Conservation (phyloP, 2,329 filamentous ascomycete genomes). For the Pseudogymnoascus sp. region DNA sequence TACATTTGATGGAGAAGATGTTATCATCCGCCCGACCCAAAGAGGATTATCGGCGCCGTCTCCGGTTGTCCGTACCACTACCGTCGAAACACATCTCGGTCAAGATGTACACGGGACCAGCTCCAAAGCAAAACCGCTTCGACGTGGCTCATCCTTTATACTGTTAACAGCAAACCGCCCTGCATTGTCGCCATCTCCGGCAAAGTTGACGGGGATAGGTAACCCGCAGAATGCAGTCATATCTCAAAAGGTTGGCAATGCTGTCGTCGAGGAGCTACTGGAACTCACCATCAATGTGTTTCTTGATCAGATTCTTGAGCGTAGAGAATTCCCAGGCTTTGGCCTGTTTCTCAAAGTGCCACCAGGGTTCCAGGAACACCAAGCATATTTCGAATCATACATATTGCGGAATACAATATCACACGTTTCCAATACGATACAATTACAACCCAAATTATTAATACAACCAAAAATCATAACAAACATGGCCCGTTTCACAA, state of each 20-base stretch:
- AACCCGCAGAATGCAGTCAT: slow-evolving; percentile 50
- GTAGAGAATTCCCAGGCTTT: slow-evolving; percentile 88
- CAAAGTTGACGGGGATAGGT: slow-evolving; percentile 58
- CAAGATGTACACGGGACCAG: slow-evolving; percentile 36
- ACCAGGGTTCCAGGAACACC: slow-evolving; percentile 87
- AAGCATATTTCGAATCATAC: slow-evolving; percentile 92
- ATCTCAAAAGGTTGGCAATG: slow-evolving; percentile 53
- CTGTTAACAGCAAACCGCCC: slow-evolving; percentile 66
- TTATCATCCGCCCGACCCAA: slow-evolving; percentile 59
- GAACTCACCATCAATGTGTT: slow-evolving; percentile 76
- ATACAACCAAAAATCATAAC: slow-evolving; percentile 78
- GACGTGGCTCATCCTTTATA: slow-evolving; percentile 85
- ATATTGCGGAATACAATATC: slow-evolving; percentile 69
- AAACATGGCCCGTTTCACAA: slow-evolving; percentile 75
- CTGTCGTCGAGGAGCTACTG: slow-evolving; percentile 68
- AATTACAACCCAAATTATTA: slow-evolving; percentile 64
- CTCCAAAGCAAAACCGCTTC: slow-evolving; percentile 55
- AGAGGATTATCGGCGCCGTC: slow-evolving; percentile 52
- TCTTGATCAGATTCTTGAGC: slow-evolving; percentile 73
- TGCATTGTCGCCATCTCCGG: slow-evolving; percentile 51
- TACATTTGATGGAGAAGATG: slow-evolving; percentile 79
- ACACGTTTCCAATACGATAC: slow-evolving; percentile 63
- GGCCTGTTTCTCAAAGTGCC: slow-evolving; percentile 81
- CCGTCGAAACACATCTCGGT: slow-evolving; percentile 45
- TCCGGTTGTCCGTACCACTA: slow-evolving; percentile 70